Percentiles rank a stretch among this genome's conserved stretches.
Evolutionary conservation across 83 land plant species (phyloP).

Genomic region (Larix sibirica): DNA sequence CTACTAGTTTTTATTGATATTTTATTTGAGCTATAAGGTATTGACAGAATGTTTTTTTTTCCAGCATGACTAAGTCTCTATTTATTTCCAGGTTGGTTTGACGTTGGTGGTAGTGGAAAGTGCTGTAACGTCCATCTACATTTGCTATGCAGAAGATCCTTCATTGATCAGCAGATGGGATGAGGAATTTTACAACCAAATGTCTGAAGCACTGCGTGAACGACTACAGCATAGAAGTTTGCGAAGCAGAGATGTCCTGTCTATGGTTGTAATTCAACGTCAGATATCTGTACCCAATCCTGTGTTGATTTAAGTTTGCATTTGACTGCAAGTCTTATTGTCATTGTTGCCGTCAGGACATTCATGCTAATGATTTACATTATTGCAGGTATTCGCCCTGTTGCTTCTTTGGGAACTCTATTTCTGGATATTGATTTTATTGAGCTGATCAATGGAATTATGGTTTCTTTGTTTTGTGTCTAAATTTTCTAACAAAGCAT

Average conservation of each 20-base stretch:
- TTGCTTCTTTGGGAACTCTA: too few relatives aligned
- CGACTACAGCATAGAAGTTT: conserved; percentile 85
- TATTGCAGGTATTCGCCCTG: too few relatives aligned
- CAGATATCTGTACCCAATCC: conserved; percentile 7
- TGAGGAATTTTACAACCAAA: conserved; percentile 75
- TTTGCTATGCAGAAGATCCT: conserved; percentile 91
- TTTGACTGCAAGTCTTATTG: too few relatives aligned
- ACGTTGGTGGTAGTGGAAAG: conserved; percentile 91
- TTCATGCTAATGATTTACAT: too few relatives aligned
- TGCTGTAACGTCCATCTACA: conserved; percentile 93
- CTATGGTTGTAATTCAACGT: conserved; percentile 15
- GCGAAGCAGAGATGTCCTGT: conserved; percentile 47
- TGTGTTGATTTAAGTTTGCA: background rate
- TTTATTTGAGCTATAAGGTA: background rate
- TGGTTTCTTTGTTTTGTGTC: too few relatives aligned
- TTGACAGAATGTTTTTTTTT: background rate
- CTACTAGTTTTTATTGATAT: background rate
- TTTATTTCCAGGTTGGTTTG: conserved; percentile 69
- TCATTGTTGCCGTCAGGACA: too few relatives aligned
- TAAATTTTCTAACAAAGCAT: too few relatives aligned
- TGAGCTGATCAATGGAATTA: too few relatives aligned
- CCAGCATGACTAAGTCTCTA: background rate
- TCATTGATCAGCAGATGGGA: conserved; percentile 84
- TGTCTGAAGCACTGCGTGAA: conserved; percentile 81
- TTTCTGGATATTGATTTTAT: too few relatives aligned